phyloP scores from a whole-genome alignment of 495 filamentous ascomycete genomes.

The Hypoxylon rickii region DNA sequence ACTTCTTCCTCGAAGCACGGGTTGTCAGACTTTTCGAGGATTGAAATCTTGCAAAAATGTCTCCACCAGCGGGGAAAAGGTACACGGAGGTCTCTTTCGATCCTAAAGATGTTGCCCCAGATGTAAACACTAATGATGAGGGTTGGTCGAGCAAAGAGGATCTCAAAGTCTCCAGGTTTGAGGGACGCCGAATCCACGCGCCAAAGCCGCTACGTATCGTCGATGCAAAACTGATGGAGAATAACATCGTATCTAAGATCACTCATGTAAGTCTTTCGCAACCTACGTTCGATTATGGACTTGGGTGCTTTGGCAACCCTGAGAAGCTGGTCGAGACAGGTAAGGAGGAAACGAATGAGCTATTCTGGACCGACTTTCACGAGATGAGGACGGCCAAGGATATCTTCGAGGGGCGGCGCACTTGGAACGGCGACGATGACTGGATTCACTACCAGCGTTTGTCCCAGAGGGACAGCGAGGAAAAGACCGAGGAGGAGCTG shows the following conservation, averaged over 20 bases:
- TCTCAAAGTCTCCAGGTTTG: background rate
- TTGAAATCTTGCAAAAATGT: too few relatives aligned
- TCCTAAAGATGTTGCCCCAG: background rate
- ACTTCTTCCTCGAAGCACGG: too few relatives aligned
- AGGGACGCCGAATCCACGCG: background rate
- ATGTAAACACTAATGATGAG: background rate
- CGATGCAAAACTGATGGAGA: background rate
- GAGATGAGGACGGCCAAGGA: constrained; percentile 11
- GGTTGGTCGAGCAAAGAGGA: background rate
- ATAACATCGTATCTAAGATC: background rate
- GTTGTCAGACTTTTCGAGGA: too few relatives aligned
- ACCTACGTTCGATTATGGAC: constrained; percentile 13
- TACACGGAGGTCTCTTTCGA: background rate
- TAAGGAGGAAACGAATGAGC: constrained; percentile 4
- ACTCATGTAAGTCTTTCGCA: background rate
- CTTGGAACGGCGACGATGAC: constrained; percentile 2
- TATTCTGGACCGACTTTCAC: constrained; percentile 3
- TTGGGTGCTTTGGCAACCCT: constrained; percentile 21
- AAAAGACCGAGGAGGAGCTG: constrained; percentile 13
- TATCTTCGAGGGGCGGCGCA: background rate
- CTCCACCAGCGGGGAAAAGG: background rate
- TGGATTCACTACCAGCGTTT: constrained; percentile 14
- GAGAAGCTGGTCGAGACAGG: constrained; percentile 20
- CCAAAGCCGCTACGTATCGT: background rate
- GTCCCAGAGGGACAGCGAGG: background rate